Percentiles rank a stretch among this genome's conserved stretches.
These are phyloP conservation scores for Plasmopara halstedii DNA, from an alignment of 352 stramenopile genomes.

Conservation along the genomic window DNA sequence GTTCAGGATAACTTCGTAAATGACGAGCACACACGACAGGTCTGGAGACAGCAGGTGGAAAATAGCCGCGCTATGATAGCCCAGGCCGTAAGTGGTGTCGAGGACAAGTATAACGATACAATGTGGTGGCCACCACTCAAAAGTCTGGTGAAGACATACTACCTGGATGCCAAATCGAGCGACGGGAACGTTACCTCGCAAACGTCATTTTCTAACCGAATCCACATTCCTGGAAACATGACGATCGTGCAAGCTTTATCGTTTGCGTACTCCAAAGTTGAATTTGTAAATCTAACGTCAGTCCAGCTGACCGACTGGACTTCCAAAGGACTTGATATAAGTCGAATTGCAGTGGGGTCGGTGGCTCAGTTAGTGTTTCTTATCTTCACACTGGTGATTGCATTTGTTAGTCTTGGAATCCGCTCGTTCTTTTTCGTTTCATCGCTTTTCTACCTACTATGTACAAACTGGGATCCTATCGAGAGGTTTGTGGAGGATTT, in stretches of 20 bases:
- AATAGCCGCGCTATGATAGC: conserved; percentile 79
- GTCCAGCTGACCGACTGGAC: conserved; percentile 84
- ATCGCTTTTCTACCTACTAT: conserved; percentile 81
- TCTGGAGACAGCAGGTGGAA: conserved; percentile 80
- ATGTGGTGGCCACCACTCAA: conserved; percentile 86
- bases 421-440: conserved; percentile 85
- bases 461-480: conserved; percentile 82
- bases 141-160: conserved; percentile 77
- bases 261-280: conserved; percentile 76
- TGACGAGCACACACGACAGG: conserved; percentile 69
- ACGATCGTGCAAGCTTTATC: conserved; percentile 66
- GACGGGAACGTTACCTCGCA: conserved; percentile 46
- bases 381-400: conserved; percentile 68
- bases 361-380: conserved; percentile 76
- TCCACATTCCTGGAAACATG: conserved; percentile 75
- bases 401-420: conserved; percentile 81
- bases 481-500: conserved; percentile 76
- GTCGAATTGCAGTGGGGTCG: conserved; percentile 72
- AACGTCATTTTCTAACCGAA: conserved; percentile 36
- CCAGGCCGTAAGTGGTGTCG: conserved; percentile 63
- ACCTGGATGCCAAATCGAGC: conserved; percentile 54
- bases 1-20: conserved; percentile 85
- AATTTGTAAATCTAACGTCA: conserved; percentile 78
- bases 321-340: conserved; percentile 76
- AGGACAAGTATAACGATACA: conserved; percentile 84